Percentiles rank a stretch among this genome's conserved stretches.
Evolutionary conservation across 148 eudicot genomes (phyloP).

Genomic region (Selenicereus undatus): DNA sequence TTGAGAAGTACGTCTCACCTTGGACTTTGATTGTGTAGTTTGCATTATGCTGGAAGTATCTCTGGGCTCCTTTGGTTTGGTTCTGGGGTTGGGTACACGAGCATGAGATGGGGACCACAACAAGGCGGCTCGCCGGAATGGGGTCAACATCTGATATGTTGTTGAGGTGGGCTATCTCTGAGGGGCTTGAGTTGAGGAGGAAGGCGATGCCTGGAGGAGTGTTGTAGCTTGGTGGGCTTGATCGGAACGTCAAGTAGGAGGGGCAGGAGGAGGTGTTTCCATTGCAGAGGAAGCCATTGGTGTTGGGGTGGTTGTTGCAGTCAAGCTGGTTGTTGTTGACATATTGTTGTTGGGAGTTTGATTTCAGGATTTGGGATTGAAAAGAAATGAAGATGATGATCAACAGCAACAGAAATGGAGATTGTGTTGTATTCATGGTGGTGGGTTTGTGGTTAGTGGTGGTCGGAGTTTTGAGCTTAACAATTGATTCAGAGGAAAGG

Average conservation of each 20-base stretch:
- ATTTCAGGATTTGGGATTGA: constrained; percentile 13
- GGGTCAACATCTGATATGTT: constrained; percentile 35
- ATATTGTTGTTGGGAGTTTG: constrained; percentile 51
- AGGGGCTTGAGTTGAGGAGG: constrained; percentile 42
- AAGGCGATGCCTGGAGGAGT: constrained; percentile 41
- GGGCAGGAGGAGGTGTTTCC: constrained; percentile 35
- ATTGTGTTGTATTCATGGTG: neutral
- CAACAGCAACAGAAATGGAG: neutral
- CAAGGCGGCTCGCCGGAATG: constrained; percentile 32
- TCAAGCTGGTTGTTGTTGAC: constrained; percentile 57
- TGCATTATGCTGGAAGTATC: constrained; percentile 57
- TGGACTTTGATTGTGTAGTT: constrained; percentile 29
- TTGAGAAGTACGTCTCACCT: constrained; percentile 44
- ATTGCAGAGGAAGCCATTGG: constrained; percentile 59
- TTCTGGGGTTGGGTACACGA: constrained; percentile 28
- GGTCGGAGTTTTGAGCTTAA: neutral
- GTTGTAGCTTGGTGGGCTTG: constrained; percentile 38
- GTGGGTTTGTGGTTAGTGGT: neutral
- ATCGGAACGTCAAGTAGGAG: constrained; percentile 67
- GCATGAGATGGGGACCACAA: constrained; percentile 55
- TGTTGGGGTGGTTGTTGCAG: constrained; percentile 35
- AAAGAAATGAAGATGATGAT: constrained; percentile 12
- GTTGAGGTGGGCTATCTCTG: constrained; percentile 38
- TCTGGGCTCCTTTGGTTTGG: neutral
- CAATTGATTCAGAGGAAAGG: neutral